Evolutionary conservation across 2,329 filamentous ascomycete species (phyloP), one percentile per base, ranked within the genome.

Genomic region (Rhynchosporium secalis): DNA sequence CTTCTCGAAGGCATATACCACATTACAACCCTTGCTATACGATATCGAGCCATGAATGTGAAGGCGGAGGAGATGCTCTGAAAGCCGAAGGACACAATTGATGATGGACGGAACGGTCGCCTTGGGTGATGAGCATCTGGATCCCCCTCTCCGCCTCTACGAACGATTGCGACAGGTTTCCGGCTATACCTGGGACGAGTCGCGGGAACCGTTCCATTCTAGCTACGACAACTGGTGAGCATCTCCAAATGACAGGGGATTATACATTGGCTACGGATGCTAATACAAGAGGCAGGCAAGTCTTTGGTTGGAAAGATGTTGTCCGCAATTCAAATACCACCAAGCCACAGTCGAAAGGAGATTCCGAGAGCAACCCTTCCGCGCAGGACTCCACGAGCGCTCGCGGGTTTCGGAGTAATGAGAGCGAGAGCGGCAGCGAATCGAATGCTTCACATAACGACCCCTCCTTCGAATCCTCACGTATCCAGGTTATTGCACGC

Each of bases 171-270:
- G 84, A 65, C 88, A 91, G 73, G 81, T 93, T 67, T 82, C 87
- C 51, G 89, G 89, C 58, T 92, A 91, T 73, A 85, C 83, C 6
- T 93, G 90, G 90, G 88, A 92, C 75, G 88, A 90, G 68, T 81
- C 83, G 13, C 75, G 72, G 62, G 75, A 76, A 31, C 84, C 84
- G 10, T 78, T 83, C 61, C 86, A 87, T 72, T 83, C 84, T 56
- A 91, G 87, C 70, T 97, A 96, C 76, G 92, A 96, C 75, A 92
- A 93, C 78, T 98, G 93, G 92, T 86, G 78, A 71, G 77, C 71
- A 12, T 8, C 1, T 5, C 8, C 28, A 12, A 5, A 13, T n/a
- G 3, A n/a, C 43, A 46, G n/a, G 43, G n/a, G 1, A 6, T 45
- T 15, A n/a, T 45, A n/a, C n/a, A 9, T n/a, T 41, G 9, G 51